Percentiles rank a stretch among this genome's conserved stretches.
These are phyloP conservation scores for Fusarium verrucosum DNA, from an alignment of 2,329 filamentous ascomycete genomes.

Conservation along the genomic window DNA sequence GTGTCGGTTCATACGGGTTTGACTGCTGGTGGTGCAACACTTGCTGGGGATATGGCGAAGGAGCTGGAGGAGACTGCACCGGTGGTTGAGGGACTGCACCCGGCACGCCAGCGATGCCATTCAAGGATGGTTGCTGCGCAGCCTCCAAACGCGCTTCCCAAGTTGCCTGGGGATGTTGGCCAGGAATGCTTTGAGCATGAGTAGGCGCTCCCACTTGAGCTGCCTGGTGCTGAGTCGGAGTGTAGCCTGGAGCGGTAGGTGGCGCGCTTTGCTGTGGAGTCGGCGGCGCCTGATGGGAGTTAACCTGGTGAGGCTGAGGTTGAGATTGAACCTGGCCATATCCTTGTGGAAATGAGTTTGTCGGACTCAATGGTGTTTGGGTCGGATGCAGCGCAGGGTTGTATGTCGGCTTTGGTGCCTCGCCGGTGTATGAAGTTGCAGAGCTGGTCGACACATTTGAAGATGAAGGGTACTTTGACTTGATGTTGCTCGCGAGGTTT, in stretches of 20 bases:
- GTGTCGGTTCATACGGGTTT: neutral
- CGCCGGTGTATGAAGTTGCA: neutral
- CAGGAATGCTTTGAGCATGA: neutral
- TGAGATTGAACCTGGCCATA: neutral
- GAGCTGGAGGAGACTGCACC: neutral
- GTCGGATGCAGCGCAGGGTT: slow-evolving; percentile 5
- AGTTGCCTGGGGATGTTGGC: neutral
- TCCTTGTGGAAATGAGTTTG: neutral
- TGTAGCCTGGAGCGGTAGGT: neutral
- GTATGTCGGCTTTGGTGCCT: slow-evolving; percentile 8
- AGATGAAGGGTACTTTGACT: slow-evolving; percentile 24
- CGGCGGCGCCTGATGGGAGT: neutral
- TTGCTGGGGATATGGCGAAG: slow-evolving; percentile 5
- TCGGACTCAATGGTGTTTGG: neutral
- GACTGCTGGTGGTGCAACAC: slow-evolving; percentile 5
- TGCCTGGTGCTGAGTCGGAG: slow-evolving; percentile 5
- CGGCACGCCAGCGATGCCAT: neutral
- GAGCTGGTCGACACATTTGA: neutral
- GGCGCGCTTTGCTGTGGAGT: slow-evolving; percentile 10
- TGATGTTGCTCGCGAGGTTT: slow-evolving; percentile 28
- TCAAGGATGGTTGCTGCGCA: neutral
- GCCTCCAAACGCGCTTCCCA: neutral
- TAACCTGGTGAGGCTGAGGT: neutral
- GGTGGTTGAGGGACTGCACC: neutral
- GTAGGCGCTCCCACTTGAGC: neutral